Evolutionary conservation across 2,329 filamentous ascomycete genomes (phyloP), one percentile per base, ranked within the genome.

Genomic region (Teratosphaeria nubilosa): DNA sequence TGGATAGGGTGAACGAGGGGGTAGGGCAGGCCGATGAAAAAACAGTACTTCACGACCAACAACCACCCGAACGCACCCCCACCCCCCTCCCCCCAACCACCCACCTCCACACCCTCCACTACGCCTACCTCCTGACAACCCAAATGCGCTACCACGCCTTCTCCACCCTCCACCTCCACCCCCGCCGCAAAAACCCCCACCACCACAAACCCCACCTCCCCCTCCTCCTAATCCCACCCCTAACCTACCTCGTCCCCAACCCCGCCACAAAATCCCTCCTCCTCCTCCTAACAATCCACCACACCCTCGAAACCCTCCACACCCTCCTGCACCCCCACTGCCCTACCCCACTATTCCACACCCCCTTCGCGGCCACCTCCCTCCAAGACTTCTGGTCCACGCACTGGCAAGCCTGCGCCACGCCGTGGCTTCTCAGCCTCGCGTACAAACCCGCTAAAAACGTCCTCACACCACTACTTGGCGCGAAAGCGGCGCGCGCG

Each of bases 141-240:
- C 57, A 64, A 32, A 63, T 60, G 57, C 57, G 64, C n/a, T 66
- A 64, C 53, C 59, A 60, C 45, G 60, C 57, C 51, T 64, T 66
- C 59, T 59, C 63, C 48, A 66, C 58, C 32, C 56, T 58, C 51
- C 55, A 60, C 51, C 16, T 27, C 14, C 59, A 65, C 34, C 56
- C 55, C 31, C 55, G 54, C 59, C 6, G 7, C 20, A 24, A 13
- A 30, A 27, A n/a, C n/a, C n/a, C n/a, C n/a, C 16, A n/a, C 22
- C 13, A 55, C 9, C 14, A 56, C 45, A 27, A 37, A 34, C 11
- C 54, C 41, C 34, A 48, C 51, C 55, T 52, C n/a, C 59, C 59
- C 7, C 51, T 55, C 11, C 25, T 59, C 37, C 13, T 63, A 3
- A 31, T 64, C 2, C 54, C 59, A 5, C 22, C 56, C 1, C 20